Evolutionary conservation across 331 rosid genomes (phyloP).

Genomic region (Acacia concinna): DNA sequence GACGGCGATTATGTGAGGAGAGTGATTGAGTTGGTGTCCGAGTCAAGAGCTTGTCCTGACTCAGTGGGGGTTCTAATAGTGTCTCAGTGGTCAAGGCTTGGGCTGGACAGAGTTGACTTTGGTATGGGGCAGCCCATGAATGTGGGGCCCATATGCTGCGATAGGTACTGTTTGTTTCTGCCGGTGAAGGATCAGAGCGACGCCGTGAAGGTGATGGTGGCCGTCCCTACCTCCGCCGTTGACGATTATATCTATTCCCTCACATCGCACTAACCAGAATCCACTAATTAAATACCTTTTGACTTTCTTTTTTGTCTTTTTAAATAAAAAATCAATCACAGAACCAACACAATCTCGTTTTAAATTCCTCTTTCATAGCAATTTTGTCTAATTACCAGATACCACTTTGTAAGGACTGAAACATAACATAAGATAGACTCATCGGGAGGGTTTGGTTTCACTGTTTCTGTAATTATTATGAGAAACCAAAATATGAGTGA

Average conservation of each 20-base stretch:
- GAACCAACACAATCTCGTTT: neutral
- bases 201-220: slow-evolving; percentile 65
- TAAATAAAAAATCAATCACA: neutral
- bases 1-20: slow-evolving; percentile 62
- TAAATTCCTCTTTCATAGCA: neutral
- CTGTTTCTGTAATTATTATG: neutral
- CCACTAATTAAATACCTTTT: neutral
- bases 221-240: slow-evolving; percentile 56
- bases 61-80: slow-evolving; percentile 56
- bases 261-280: slow-evolving; percentile 23
- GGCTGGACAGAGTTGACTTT: slow-evolving; percentile 70
- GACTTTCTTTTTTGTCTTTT: neutral
- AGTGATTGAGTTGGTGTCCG: slow-evolving; percentile 46
- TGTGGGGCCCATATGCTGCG: slow-evolving; percentile 75
- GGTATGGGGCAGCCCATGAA: slow-evolving; percentile 51
- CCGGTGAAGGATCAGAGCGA: slow-evolving; percentile 58
- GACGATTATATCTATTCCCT: slow-evolving; percentile 44
- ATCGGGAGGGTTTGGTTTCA: neutral
- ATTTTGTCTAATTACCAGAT: neutral
- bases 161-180: slow-evolving; percentile 75
- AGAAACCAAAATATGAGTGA: neutral
- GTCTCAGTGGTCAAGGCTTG: slow-evolving; percentile 79
- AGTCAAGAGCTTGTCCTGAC: slow-evolving; percentile 45
- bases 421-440: neutral
- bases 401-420: neutral